These are phyloP conservation scores for Arctostaphylos glauca DNA, from an alignment of 148 eudicot species.

Conservation along the genomic window DNA sequence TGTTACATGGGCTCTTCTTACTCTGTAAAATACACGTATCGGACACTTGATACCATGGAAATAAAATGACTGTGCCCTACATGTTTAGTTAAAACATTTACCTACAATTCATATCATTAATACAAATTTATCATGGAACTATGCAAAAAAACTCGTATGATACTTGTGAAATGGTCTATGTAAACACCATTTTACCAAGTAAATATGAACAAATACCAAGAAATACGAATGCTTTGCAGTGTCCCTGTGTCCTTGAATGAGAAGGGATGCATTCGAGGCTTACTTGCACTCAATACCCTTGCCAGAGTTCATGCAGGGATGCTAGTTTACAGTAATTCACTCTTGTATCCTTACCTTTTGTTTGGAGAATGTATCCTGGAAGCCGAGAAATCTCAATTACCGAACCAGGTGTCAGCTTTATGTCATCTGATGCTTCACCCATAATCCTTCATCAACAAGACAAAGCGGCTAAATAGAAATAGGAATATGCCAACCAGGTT, in stretches of 20 bases:
- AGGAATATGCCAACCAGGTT: neutral
- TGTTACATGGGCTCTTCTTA: neutral
- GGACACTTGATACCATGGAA: neutral
- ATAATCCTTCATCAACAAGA: constrained; percentile 34
- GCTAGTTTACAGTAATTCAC: neutral
- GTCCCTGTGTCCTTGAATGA: neutral
- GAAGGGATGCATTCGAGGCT: neutral
- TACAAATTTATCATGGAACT: neutral
- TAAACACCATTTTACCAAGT: neutral
- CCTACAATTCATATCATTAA: neutral
- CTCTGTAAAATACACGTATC: neutral
- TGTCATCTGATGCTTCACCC: constrained; percentile 53
- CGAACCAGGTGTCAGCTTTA: constrained; percentile 43
- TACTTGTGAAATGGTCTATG: neutral
- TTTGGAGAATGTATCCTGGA: constrained; percentile 49
- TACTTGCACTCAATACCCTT: neutral
- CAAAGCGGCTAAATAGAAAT: neutral
- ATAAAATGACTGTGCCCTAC: neutral
- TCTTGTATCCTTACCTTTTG: constrained; percentile 30
- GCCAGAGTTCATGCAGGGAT: neutral
- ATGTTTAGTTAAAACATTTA: neutral
- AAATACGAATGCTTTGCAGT: neutral
- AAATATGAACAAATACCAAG: neutral
- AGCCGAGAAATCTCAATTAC: constrained; percentile 46
- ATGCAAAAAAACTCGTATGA: neutral